phyloP scores from a whole-genome alignment of 2,329 filamentous ascomycete genomes.

The Ascocoryne sarcoides region DNA sequence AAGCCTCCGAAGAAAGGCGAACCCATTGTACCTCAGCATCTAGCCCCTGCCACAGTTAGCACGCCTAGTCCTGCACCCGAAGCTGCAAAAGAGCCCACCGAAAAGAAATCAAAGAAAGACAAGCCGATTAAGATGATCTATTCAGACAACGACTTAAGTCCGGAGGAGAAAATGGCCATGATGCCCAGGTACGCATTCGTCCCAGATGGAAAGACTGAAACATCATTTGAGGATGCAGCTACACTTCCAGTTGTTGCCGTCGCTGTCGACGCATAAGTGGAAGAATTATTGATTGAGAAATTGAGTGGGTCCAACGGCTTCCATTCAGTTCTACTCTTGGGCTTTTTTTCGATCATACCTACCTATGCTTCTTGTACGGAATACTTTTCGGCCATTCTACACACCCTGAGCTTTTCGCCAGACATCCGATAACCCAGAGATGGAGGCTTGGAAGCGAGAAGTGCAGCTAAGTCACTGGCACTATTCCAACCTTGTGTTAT shows the following conservation, averaged over 20 bases:
- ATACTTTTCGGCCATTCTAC: background rate
- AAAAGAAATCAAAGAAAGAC: slow-evolving; percentile 60
- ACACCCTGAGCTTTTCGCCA: background rate
- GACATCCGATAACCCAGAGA: slow-evolving; percentile 2
- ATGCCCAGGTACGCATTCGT: slow-evolving; percentile 67
- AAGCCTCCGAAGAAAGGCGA: slow-evolving; percentile 37
- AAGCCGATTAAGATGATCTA: slow-evolving; percentile 71
- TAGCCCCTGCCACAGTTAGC: slow-evolving; percentile 25
- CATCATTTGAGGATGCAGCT: slow-evolving; percentile 22
- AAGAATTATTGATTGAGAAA: slow-evolving; percentile 2
- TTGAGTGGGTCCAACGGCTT: slow-evolving; percentile 17
- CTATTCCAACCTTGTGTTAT: slow-evolving; percentile 14
- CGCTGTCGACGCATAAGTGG: slow-evolving; percentile 18
- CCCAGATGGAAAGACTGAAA: slow-evolving; percentile 33
- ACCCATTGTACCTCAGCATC: slow-evolving; percentile 33
- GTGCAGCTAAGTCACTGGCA: slow-evolving; percentile 24
- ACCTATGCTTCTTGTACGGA: too few species aligned
- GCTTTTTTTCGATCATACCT: background rate
- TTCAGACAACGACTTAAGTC: slow-evolving; percentile 68
- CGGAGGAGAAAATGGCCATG: slow-evolving; percentile 81
- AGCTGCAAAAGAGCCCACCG: slow-evolving; percentile 33
- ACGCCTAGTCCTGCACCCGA: slow-evolving; percentile 32
- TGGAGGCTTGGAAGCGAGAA: slow-evolving; percentile 9
- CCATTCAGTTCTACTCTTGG: slow-evolving; percentile 13
- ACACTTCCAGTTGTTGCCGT: slow-evolving; percentile 18